Evolutionary conservation across 2,329 filamentous ascomycete genomes (phyloP), one percentile per base, ranked within the genome.

Genomic region (Diplodia sapinea): DNA sequence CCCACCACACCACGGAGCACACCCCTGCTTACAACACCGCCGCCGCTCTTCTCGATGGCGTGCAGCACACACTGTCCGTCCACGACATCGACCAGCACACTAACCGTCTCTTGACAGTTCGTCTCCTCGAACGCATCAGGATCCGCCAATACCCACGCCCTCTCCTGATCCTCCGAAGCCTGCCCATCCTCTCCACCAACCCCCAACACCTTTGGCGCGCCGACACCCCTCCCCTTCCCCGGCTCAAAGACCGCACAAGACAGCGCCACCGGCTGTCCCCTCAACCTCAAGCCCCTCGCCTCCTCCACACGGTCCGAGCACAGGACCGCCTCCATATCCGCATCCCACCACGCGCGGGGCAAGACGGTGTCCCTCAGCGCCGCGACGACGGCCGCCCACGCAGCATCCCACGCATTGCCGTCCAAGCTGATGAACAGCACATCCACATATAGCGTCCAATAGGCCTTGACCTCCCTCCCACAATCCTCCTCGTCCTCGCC

Each of bases 371-470:
- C 88, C 65, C 83, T 84, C 68, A 99, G 81, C 7, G 95, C 94
- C 9, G 94, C 92, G 26, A 97, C 79, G 0, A 96, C 85, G 13
- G 93, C 89, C 0, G 90, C 86, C 94, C 94, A 98, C 0, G 93
- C 92, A 0, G 92, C 91, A 75, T 99, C 94, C 71, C 98, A 94
- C 1, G 93, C 88, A 74, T 95, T 96, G 6, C 94, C 94, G 71
- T 97, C 94, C 61, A 97, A 88, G 0, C 92, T 96, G 72, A 99
- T 90, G 80, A 97, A 95, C 75, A 97, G 87, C n/a, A 97, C 85
- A 76, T 98, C 94, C 71, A 99, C 91, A 79, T 97, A 97, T 23
- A 99, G 87, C 11, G 92, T 89, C 95, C 94, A 99, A 79, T 96
- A 98, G 0, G 91, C 95, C 76, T 91, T 94, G 12, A 94, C 79